Percentiles rank a stretch among this genome's conserved stretches.
Evolutionary conservation across 2,329 filamentous ascomycete species (phyloP).

Genomic region (Scytalidium sp.): DNA sequence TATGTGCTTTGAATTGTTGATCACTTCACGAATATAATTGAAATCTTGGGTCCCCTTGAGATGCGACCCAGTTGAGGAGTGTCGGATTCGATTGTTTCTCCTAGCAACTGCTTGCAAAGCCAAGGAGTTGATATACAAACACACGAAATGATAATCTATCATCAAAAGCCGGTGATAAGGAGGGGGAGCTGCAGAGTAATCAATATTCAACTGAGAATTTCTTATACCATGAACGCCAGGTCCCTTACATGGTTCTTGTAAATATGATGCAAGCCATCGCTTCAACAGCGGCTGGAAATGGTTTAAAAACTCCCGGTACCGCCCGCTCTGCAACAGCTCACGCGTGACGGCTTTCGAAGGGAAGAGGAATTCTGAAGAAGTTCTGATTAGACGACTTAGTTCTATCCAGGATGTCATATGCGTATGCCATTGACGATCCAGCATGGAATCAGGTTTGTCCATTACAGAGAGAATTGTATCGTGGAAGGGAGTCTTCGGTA

Average conservation of each 20-base stretch:
- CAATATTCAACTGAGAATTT: slow-evolving; percentile 1
- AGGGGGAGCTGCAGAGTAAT: neutral
- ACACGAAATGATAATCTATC: slow-evolving; percentile 47
- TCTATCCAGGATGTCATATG: slow-evolving; percentile 52
- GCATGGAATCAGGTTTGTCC: neutral
- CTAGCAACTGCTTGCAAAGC: slow-evolving; percentile 54
- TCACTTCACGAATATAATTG: slow-evolving; percentile 53
- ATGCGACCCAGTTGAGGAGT: slow-evolving; percentile 30
- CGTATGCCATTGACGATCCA: slow-evolving; percentile 43
- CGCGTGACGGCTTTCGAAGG: slow-evolving; percentile 38
- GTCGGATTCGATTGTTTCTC: slow-evolving; percentile 38
- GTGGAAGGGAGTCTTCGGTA: slow-evolving; percentile 16
- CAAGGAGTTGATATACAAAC: slow-evolving; percentile 42
- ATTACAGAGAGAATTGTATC: slow-evolving; percentile 12
- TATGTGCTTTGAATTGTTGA: slow-evolving; percentile 50
- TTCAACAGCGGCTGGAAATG: slow-evolving; percentile 39
- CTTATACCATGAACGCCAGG: slow-evolving; percentile 8
- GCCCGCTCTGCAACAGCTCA: slow-evolving; percentile 40
- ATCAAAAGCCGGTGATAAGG: slow-evolving; percentile 42
- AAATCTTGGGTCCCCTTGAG: slow-evolving; percentile 46
- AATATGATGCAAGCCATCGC: slow-evolving; percentile 30
- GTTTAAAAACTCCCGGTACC: slow-evolving; percentile 46
- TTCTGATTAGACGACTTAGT: slow-evolving; percentile 43
- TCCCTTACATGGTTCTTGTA: slow-evolving; percentile 19
- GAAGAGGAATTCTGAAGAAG: slow-evolving; percentile 51